These are phyloP conservation scores for Tricholomella constricta DNA, from an alignment of 768 basidiomycete species.

Conservation along the genomic window DNA sequence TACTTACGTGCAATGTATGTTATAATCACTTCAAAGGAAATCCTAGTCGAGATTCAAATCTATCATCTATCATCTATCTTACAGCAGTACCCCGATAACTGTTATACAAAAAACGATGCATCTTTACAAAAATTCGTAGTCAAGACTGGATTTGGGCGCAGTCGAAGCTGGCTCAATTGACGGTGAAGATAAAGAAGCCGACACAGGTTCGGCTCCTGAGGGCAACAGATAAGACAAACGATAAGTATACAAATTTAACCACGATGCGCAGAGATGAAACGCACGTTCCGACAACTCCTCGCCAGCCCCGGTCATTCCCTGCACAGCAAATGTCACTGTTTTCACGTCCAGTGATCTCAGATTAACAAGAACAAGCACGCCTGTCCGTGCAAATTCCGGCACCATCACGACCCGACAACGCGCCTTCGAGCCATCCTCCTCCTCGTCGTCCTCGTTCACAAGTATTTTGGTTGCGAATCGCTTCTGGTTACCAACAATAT, in stretches of 20 bases:
- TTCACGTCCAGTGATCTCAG: conserved; percentile 73
- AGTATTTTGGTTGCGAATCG: conserved; percentile 77
- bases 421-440: conserved; percentile 27
- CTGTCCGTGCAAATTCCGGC: conserved; percentile 79
- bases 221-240: neutral
- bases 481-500: conserved; percentile 91
- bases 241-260: neutral
- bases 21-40: neutral
- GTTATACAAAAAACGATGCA: neutral
- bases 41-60: too few species aligned
- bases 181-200: conserved; percentile 1
- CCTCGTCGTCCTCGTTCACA: conserved; percentile 36
- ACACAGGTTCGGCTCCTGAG: conserved; percentile 3
- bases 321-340: conserved; percentile 58
- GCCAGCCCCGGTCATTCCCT: conserved; percentile 42
- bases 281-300: conserved; percentile 16
- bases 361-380: conserved; percentile 79
- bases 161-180: conserved; percentile 10
- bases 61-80: too few species aligned
- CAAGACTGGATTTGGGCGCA: conserved; percentile 14
- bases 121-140: conserved; percentile 6
- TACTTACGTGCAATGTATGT: neutral
- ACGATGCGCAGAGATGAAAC: neutral
- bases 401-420: conserved; percentile 76
- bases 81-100: neutral